A percentile compares a stretch with the other conserved stretches of the same genome.
phyloP scores from a whole-genome alignment of 2,329 filamentous ascomycete species.

The Cytospora paraplurivora region DNA sequence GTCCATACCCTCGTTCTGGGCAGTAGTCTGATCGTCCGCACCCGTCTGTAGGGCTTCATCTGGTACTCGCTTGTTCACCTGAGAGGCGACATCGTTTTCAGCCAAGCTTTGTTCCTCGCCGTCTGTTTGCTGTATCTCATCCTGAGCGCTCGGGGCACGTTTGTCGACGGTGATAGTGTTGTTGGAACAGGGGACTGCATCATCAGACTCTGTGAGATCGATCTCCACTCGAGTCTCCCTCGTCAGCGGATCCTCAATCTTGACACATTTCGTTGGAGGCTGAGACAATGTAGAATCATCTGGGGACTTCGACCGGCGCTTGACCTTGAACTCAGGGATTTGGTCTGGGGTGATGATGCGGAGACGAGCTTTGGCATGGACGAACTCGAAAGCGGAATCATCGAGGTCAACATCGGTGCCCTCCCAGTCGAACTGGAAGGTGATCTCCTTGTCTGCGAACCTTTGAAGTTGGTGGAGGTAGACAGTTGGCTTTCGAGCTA shows the following conservation, averaged over 20 bases:
- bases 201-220: not conserved
- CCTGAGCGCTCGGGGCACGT: too few species aligned
- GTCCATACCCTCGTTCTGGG: not conserved
- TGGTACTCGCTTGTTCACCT: too few species aligned
- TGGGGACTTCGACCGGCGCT: not conserved
- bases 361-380: not conserved
- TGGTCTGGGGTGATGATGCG: not conserved
- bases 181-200: too few species aligned
- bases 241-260: not conserved
- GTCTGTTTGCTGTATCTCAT: too few species aligned
- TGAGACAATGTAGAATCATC: too few species aligned
- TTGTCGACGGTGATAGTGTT: too few species aligned
- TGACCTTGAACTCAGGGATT: not conserved
- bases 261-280: too few species aligned
- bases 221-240: not conserved
- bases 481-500: not conserved
- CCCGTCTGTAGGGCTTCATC: not conserved
- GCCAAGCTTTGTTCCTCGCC: too few species aligned
- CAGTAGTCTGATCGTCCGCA: not conserved
- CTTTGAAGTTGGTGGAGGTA: not conserved
- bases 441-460: not conserved
- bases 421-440: not conserved
- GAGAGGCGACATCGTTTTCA: too few species aligned
- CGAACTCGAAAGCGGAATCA: not conserved
- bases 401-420: not conserved